Evolutionary conservation across 371 early-diverging fungal species (phyloP).

Genomic region (Blastocladiella emersonii): DNA sequence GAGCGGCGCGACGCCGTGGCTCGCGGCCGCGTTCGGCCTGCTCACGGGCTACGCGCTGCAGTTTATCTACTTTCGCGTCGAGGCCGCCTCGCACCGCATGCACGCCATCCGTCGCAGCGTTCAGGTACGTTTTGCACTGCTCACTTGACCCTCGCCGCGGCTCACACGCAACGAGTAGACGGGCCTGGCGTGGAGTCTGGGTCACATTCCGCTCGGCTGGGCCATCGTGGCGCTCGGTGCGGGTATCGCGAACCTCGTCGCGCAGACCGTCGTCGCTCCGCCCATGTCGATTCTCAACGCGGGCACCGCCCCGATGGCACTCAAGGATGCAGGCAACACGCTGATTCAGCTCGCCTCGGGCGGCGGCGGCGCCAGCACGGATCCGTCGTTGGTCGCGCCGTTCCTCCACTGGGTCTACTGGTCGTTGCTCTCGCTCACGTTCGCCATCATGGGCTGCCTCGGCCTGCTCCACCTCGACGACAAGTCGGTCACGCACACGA

Average conservation of each 20-base stretch:
- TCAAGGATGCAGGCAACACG: no score
- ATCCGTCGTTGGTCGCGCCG: neutral
- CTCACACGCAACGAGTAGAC: no score
- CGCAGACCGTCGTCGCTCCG: no score
- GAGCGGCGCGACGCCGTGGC: neutral
- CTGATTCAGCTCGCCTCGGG: no score
- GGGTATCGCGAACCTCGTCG: neutral
- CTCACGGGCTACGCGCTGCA: constrained; percentile 7
- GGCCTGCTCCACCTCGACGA: neutral
- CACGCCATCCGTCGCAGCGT: constrained; percentile 10
- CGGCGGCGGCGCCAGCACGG: no score
- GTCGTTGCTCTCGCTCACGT: neutral
- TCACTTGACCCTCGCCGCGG: neutral
- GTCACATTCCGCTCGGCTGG: no score
- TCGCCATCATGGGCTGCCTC: neutral
- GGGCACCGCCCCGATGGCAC: neutral
- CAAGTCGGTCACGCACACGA: neutral
- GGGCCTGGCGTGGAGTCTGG: no score
- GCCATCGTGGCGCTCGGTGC: no score
- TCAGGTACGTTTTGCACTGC: neutral
- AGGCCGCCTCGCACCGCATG: constrained; percentile 6
- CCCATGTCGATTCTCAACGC: neutral
- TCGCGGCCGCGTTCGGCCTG: constrained; percentile 6
- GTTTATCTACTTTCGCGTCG: constrained; percentile 10
- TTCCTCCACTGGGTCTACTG: neutral